Percentiles rank a stretch among this genome's conserved stretches.
Conservation (phyloP, 2,329 filamentous ascomycete genomes). For the Colletotrichum chlorophyti region DNA sequence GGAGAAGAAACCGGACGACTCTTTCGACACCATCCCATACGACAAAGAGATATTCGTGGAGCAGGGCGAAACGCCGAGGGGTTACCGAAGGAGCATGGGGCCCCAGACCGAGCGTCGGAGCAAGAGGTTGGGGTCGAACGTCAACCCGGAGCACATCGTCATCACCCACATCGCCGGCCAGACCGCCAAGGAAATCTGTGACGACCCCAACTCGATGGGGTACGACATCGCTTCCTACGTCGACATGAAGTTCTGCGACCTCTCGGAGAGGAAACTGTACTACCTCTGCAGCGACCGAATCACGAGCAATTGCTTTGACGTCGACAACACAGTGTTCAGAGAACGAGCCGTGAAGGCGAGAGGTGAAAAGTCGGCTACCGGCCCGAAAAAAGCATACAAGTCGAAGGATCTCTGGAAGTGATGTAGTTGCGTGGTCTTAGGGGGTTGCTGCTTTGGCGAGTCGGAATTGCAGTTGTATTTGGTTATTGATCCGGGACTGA, state of each 20-base stretch:
- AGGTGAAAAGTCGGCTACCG: background rate
- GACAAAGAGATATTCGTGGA: conserved; percentile 22
- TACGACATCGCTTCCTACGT: conserved; percentile 16
- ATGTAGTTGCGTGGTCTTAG: too few relatives aligned
- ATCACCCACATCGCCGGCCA: conserved; percentile 10
- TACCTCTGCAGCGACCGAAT: background rate
- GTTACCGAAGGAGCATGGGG: background rate
- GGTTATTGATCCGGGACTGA: too few relatives aligned
- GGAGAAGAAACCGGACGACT: conserved; percentile 25
- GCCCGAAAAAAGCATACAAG: background rate
- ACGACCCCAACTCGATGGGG: conserved; percentile 1
- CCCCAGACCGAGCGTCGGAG: background rate
- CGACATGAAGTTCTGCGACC: conserved; percentile 16
- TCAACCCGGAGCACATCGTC: conserved; percentile 2
- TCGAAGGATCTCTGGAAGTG: conserved; percentile 4
- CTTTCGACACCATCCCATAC: conserved; percentile 21
- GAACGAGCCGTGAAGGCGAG: background rate
- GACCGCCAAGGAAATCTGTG: conserved; percentile 5
- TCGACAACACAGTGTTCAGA: background rate
- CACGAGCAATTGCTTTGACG: conserved; percentile 9
- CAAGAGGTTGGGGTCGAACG: background rate
- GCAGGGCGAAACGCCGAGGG: background rate
- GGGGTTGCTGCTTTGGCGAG: too few relatives aligned
- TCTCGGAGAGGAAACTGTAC: background rate
- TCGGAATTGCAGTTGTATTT: too few relatives aligned